phyloP scores from a whole-genome alignment of 148 eudicot species.

The Nyssa sinensis region DNA sequence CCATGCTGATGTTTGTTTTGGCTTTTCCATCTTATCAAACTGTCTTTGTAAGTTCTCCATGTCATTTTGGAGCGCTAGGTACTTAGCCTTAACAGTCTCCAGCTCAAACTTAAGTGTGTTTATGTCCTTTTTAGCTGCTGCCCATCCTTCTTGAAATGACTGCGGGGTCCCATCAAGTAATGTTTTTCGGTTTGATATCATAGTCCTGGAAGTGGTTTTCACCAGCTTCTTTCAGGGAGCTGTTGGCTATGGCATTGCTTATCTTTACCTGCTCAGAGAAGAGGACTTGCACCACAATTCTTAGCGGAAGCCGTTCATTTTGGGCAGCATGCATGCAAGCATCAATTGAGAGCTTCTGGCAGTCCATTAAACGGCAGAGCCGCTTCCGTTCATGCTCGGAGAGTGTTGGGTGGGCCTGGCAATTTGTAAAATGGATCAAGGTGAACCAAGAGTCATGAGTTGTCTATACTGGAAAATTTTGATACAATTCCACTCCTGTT shows the following conservation, averaged over 20 bases:
- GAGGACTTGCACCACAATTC: conserved; percentile 92
- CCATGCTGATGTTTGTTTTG: conserved; percentile 81
- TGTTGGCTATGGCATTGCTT: conserved; percentile 79
- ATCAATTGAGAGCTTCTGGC: conserved; percentile 93
- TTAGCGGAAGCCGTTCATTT: conserved; percentile 83
- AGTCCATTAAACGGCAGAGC: conserved; percentile 91
- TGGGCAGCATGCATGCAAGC: conserved; percentile 99
- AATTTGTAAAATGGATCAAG: not conserved
- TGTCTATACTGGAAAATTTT: too few species aligned
- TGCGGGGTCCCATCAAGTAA: conserved; percentile 91
- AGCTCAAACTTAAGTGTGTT: conserved; percentile 89
- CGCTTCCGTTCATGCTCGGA: conserved; percentile 93
- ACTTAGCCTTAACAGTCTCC: conserved; percentile 76
- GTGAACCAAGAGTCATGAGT: not conserved
- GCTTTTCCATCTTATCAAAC: conserved; percentile 64
- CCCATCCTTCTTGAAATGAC: conserved; percentile 98
- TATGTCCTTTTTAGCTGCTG: conserved; percentile 84
- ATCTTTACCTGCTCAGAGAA: conserved; percentile 95
- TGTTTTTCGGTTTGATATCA: conserved; percentile 64
- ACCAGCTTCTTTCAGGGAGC: conserved; percentile 54
- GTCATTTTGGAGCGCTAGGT: conserved; percentile 73
- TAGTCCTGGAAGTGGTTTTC: conserved; percentile 63
- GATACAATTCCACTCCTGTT: too few species aligned
- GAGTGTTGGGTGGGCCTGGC: conserved; percentile 90
- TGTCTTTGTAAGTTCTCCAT: conserved; percentile 79